Conservation (phyloP, 2,329 filamentous ascomycete genomes). For the Talaromyces piceae region DNA sequence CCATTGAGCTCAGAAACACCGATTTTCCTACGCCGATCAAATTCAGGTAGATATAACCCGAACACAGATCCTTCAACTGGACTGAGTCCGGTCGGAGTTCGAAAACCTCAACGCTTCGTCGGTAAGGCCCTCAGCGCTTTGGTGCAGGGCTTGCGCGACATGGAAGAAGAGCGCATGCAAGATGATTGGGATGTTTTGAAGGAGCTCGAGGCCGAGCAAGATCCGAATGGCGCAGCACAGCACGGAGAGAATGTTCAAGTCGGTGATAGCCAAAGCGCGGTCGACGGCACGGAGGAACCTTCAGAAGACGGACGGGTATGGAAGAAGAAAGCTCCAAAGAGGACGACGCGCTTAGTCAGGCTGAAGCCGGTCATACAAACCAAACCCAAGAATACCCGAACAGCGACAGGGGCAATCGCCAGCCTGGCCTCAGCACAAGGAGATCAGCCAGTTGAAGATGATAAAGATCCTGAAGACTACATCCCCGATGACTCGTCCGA, state of each 20-base stretch:
- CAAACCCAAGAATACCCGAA: conserved; percentile 17
- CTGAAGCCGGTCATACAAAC: conserved; percentile 36
- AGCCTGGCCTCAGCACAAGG: conserved; percentile 3
- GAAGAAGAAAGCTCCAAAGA: conserved; percentile 45
- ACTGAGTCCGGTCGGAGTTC: conserved; percentile 32
- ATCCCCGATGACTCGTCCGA: conserved; percentile 13
- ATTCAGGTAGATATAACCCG: conserved; percentile 22
- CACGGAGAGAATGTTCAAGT: conserved; percentile 22
- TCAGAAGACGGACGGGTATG: conserved; percentile 17
- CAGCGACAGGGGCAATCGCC: neutral
- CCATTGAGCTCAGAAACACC: conserved; percentile 29
- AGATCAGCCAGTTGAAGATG: conserved; percentile 12
- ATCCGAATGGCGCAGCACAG: conserved; percentile 15
- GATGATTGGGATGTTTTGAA: conserved; percentile 38
- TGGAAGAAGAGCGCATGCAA: conserved; percentile 35
- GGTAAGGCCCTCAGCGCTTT: conserved; percentile 33
- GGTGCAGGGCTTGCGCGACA: conserved; percentile 32
- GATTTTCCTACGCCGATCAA: conserved; percentile 32
- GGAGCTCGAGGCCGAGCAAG: conserved; percentile 37
- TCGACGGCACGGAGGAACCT: conserved; percentile 5
- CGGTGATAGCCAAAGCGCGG: conserved; percentile 29
- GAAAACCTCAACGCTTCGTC: conserved; percentile 29
- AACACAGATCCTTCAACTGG: conserved; percentile 12
- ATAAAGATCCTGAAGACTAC: conserved; percentile 11
- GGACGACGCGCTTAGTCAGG: conserved; percentile 37